These are phyloP conservation scores for Aeminium ludgeri DNA, from an alignment of 495 filamentous ascomycete species.

Conservation along the genomic window DNA sequence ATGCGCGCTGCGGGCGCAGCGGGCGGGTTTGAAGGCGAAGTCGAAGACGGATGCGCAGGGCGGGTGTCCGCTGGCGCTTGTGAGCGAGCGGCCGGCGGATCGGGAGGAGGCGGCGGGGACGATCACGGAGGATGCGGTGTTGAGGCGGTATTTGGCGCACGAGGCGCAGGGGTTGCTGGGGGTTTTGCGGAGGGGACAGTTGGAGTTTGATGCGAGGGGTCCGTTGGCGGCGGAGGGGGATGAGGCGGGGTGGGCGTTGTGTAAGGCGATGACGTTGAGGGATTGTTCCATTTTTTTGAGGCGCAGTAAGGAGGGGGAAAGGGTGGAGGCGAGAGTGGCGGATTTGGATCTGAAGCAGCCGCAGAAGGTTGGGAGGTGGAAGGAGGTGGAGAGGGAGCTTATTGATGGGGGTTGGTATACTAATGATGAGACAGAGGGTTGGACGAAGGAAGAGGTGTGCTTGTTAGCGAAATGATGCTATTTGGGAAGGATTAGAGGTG, in stretches of 20 bases:
- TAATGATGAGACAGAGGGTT: constrained; percentile 19
- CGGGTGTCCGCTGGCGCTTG: constrained; percentile 7
- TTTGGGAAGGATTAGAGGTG: too few species aligned
- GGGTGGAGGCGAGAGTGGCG: constrained; percentile 58
- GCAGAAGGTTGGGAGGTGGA: constrained; percentile 51
- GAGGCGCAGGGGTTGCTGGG: background rate
- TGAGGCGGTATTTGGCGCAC: constrained; percentile 1
- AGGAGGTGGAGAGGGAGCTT: constrained; percentile 41
- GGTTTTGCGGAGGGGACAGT: background rate
- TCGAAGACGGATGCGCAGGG: constrained; percentile 9
- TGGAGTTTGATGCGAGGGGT: constrained; percentile 12
- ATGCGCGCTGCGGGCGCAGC: constrained; percentile 58
- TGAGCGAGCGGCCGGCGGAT: background rate
- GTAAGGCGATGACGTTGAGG: constrained; percentile 65
- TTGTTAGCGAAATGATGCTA: too few species aligned
- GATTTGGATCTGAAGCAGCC: constrained; percentile 81
- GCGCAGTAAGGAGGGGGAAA: constrained; percentile 24
- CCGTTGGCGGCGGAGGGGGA: constrained; percentile 1
- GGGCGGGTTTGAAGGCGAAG: constrained; percentile 20
- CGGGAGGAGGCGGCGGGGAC: background rate
- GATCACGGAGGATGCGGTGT: background rate
- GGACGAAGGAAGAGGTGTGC: too few species aligned
- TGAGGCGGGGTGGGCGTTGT: background rate
- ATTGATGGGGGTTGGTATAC: constrained; percentile 61
- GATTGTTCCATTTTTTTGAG: constrained; percentile 76